Percentiles rank a stretch among this genome's conserved stretches.
Evolutionary conservation across 306 rosid species (phyloP).

Genomic region (Carpinus viminea): DNA sequence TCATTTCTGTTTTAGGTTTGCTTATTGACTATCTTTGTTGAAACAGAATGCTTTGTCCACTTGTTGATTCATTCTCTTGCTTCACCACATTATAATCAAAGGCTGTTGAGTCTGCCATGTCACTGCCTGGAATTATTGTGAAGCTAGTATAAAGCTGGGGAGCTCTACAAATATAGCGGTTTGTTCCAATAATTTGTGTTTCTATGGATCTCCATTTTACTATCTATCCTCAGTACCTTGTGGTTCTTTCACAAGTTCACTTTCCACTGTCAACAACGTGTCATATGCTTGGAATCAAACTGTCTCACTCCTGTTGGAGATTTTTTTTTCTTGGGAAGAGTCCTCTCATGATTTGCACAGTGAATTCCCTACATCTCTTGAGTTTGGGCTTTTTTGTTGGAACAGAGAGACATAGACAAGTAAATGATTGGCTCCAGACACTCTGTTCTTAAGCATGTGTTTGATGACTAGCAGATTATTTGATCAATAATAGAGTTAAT

Average conservation of each 20-base stretch:
- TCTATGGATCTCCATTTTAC: background rate
- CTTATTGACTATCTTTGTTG: background rate
- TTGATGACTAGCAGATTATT: background rate
- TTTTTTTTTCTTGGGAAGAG: background rate
- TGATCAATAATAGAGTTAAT: background rate
- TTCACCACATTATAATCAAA: too few relatives aligned
- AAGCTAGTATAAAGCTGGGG: too few relatives aligned
- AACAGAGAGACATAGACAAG: background rate
- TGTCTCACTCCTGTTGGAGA: too few relatives aligned
- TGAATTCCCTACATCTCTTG: background rate
- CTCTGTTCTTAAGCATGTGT: background rate
- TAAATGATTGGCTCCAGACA: background rate
- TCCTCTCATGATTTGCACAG: background rate
- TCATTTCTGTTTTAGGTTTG: background rate
- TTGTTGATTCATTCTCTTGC: background rate
- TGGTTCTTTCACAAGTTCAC: background rate
- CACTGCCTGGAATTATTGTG: too few relatives aligned
- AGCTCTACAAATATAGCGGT: too few relatives aligned
- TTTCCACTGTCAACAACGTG: too few relatives aligned
- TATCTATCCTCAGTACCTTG: background rate
- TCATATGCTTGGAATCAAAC: too few relatives aligned
- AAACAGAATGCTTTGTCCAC: background rate
- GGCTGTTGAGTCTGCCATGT: too few relatives aligned
- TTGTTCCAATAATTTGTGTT: background rate
- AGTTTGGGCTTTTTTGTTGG: background rate